Percentiles rank a stretch among this genome's conserved stretches.
Evolutionary conservation across 1,284 basidiomycete species (phyloP).

Genomic region (Mycena sp.): DNA sequence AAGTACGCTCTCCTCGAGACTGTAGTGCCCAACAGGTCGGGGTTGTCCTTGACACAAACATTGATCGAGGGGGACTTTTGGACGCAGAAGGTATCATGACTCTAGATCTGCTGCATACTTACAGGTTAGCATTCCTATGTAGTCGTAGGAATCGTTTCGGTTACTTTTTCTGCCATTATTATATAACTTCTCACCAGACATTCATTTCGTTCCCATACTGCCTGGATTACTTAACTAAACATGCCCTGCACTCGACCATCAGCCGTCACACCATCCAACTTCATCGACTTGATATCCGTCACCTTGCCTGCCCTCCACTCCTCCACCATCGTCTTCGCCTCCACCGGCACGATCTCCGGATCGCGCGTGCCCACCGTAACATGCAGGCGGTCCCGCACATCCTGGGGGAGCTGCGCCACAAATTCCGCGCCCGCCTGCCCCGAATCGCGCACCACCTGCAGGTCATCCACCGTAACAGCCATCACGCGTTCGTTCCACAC

Average conservation of each 20-base stretch:
- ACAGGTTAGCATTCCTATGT: too few species aligned
- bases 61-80: too few species aligned
- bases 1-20: too few species aligned
- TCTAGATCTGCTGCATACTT: too few species aligned
- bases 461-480: constrained; percentile 73
- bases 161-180: too few species aligned
- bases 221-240: constrained; percentile 2
- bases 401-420: constrained; percentile 56
- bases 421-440: constrained; percentile 55
- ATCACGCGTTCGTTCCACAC: constrained; percentile 86
- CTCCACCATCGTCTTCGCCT: constrained; percentile 74
- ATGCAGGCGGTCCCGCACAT: constrained; percentile 69
- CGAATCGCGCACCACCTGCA: constrained; percentile 43
- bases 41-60: too few species aligned
- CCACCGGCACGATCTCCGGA: constrained; percentile 68
- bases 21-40: too few species aligned
- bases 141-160: too few species aligned
- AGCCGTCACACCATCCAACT: constrained; percentile 45
- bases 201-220: too few species aligned
- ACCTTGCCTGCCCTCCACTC: constrained; percentile 57
- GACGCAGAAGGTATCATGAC: too few species aligned
- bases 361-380: constrained; percentile 87
- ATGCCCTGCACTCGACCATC: constrained; percentile 56
- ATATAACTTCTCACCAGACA: too few species aligned
- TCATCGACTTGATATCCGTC: constrained; percentile 43